These are phyloP conservation scores for Metschnikowia amazonensis DNA, from an alignment of 805 yeast species.

Conservation along the genomic window DNA sequence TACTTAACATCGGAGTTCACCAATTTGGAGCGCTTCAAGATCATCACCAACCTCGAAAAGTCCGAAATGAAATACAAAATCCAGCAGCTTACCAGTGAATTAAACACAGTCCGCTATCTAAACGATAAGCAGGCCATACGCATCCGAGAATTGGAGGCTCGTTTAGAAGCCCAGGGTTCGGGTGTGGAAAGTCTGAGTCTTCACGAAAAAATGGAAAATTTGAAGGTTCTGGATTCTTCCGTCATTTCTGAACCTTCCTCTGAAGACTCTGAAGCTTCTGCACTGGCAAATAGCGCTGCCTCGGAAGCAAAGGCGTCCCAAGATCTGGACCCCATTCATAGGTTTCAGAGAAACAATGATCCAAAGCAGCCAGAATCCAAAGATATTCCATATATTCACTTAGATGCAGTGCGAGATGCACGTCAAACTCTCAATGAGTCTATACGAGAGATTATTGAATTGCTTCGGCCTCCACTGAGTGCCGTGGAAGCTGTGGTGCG, in stretches of 20 bases:
- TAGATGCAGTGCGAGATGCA: conserved; percentile 15
- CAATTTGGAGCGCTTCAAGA: conserved; percentile 37
- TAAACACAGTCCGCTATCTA: conserved; percentile 40
- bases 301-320: not conserved
- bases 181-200: conserved; percentile 2
- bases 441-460: conserved; percentile 15
- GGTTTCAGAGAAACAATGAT: not conserved
- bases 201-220: not conserved
- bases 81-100: conserved; percentile 49
- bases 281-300: not conserved
- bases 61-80: conserved; percentile 50
- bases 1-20: conserved; percentile 59
- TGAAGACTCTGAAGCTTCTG: not conserved
- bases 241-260: not conserved
- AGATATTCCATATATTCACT: conserved; percentile 16
- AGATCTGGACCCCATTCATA: not conserved
- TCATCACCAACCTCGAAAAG: conserved; percentile 51
- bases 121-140: conserved; percentile 40
- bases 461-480: conserved; percentile 15
- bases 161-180: not conserved
- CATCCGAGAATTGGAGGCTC: conserved; percentile 37
- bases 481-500: conserved; percentile 4
- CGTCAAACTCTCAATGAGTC: conserved; percentile 14
- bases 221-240: not conserved
- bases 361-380: not conserved